A percentile compares a stretch with the other conserved stretches of the same genome.
Evolutionary conservation across 169 alveolate species (phyloP).

Genomic region (Cryptosporidium tyzzeri): DNA sequence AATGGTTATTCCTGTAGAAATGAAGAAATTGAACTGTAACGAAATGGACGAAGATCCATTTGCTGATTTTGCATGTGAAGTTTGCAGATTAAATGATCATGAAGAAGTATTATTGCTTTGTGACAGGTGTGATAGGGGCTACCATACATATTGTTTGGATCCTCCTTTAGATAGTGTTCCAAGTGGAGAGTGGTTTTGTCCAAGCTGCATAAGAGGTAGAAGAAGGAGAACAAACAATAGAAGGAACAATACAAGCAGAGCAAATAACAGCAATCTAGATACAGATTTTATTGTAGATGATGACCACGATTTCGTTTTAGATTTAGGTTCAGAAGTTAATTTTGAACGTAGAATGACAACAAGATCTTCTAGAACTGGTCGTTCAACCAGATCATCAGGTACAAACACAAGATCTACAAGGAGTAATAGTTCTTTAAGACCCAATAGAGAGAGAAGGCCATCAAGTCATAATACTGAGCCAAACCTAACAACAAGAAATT

Average conservation of each 20-base stretch:
- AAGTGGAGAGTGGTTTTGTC: slow-evolving; percentile 83
- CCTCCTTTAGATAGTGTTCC: slow-evolving; percentile 82
- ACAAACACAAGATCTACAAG: slow-evolving; percentile 9
- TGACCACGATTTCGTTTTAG: slow-evolving; percentile 40
- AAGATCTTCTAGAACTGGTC: slow-evolving; percentile 10
- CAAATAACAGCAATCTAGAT: slow-evolving; percentile 9
- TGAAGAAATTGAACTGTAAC: slow-evolving; percentile 29
- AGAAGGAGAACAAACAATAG: slow-evolving; percentile 36
- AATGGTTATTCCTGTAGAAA: slow-evolving; percentile 29
- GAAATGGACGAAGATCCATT: slow-evolving; percentile 68
- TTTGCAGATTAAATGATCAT: slow-evolving; percentile 68
- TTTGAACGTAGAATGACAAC: slow-evolving; percentile 10
- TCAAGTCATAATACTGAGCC: background rate
- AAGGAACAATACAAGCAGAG: background rate
- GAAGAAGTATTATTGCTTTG: slow-evolving; percentile 77
- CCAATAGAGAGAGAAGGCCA: background rate
- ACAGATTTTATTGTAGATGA: background rate
- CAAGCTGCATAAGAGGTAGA: slow-evolving; percentile 76
- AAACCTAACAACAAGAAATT: background rate
- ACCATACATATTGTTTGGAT: slow-evolving; percentile 79
- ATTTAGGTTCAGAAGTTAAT: background rate
- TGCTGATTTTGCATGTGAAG: slow-evolving; percentile 70
- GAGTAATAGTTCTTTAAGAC: background rate
- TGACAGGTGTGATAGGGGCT: slow-evolving; percentile 83
- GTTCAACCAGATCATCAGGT: background rate